phyloP scores from a whole-genome alignment of 257 asterid genomes.

The Solanum tacnaense region DNA sequence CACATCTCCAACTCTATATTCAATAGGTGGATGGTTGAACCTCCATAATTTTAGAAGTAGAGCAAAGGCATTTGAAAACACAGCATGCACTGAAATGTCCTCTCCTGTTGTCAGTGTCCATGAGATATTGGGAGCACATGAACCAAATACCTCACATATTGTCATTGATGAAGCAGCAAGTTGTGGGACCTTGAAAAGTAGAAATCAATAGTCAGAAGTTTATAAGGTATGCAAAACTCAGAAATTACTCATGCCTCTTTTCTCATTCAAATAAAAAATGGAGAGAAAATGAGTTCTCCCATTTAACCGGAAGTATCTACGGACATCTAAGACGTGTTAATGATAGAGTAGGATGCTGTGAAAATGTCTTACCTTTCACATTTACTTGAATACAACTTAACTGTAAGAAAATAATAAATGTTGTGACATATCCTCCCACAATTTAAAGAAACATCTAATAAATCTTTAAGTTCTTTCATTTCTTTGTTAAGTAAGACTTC shows the following conservation, averaged over 20 bases:
- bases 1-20: constrained; percentile 85
- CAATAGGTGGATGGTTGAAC: constrained; percentile 87
- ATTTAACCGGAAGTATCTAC: neutral
- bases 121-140: constrained; percentile 64
- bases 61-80: constrained; percentile 92
- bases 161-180: constrained; percentile 90
- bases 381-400: neutral
- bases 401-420: neutral
- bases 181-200: constrained; percentile 72
- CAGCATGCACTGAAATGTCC: constrained; percentile 73
- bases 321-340: neutral
- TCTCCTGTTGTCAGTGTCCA: constrained; percentile 68
- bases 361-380: neutral
- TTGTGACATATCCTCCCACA: neutral
- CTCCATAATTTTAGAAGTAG: constrained; percentile 92
- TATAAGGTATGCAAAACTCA: neutral
- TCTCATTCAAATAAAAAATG: neutral
- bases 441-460: neutral
- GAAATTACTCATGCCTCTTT: neutral
- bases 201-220: neutral
- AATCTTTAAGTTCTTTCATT: neutral
- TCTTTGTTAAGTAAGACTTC: neutral
- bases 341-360: neutral
- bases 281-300: neutral
- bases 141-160: constrained; percentile 85